Percentiles rank a stretch among this genome's conserved stretches.
Conservation (phyloP, 148 eudicot species). For the Fagopyrum tataricum region DNA sequence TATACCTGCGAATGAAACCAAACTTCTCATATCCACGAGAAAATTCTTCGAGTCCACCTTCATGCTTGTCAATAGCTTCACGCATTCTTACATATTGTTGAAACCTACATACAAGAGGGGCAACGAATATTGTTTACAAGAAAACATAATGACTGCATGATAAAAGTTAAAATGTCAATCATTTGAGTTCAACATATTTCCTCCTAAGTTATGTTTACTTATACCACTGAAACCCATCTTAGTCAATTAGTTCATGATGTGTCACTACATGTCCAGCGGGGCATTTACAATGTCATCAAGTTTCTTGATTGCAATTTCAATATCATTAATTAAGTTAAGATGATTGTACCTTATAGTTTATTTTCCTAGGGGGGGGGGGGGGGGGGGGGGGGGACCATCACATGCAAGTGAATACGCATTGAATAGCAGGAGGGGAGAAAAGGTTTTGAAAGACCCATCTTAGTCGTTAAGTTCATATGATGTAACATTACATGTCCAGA, state of each 20-base stretch:
- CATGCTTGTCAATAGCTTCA: slow-evolving; percentile 71
- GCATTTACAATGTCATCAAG: neutral
- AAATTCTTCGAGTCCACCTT: slow-evolving; percentile 87
- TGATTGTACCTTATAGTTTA: neutral
- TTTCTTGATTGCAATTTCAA: neutral
- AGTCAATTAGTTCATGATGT: neutral
- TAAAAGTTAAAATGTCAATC: neutral
- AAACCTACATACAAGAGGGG: slow-evolving; percentile 35
- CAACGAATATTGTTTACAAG: neutral
- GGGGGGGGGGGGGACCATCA: no score
- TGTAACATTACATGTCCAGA: no score
- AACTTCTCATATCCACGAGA: slow-evolving; percentile 94
- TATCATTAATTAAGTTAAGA: neutral
- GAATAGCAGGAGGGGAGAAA: no score
- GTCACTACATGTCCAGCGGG: neutral
- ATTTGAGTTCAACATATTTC: neutral
- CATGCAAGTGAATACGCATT: no score
- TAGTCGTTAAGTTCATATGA: no score
- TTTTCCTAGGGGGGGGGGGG: neutral
- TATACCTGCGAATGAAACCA: slow-evolving; percentile 82
- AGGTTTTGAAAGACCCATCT: no score
- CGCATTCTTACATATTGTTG: slow-evolving; percentile 63
- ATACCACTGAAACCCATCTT: neutral
- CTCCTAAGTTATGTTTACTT: neutral
- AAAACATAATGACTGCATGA: neutral